Evolutionary conservation across 2,329 filamentous ascomycete genomes (phyloP), one percentile per base, ranked within the genome.

Genomic region (Camillea tinctor): DNA sequence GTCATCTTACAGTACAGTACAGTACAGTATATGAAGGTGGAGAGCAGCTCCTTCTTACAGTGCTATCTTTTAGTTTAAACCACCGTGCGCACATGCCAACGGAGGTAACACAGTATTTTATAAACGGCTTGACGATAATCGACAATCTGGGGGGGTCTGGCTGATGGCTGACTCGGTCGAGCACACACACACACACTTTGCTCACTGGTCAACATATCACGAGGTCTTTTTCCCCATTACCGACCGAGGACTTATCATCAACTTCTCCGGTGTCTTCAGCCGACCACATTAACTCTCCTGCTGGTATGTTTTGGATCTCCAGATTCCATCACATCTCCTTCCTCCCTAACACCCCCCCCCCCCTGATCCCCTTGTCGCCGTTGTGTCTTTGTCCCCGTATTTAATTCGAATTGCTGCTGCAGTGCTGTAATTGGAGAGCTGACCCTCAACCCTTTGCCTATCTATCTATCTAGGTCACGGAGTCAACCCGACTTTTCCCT

Each of bases 151-250:
- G 24, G 36, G 49, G 49, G 22, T n/a, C 52, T 51, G 7, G 13
- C 26, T 30, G 56, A 58, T 61, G 53, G 50, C 57, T n/a, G 54
- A 57, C 55, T 59, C 54, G 55, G 57, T 54, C 55, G 26, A 58
- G 26, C 61, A 61, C 54, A 59, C 50, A 40, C 40, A 54, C 49
- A 48, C 44, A 36, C 17, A 48, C 57, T n/a, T 53, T 22, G 44
- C 50, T 40, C 36, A 44, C 36, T 44, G 36, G 13, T 11, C 36
- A 44, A 44, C 36, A 9, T 44, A 44, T 44, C 36, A 44, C 36
- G 36, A 44, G 36, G 36, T 44, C 36, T 44, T 44, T n/a, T n/a
- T 44, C 36, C 17, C 36, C 36, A 44, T 44, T 6, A 3, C 11
- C 36, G n/a, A 17, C 36, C 36, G 26, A 44, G 3, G 13, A n/a